phyloP scores from a whole-genome alignment of 768 basidiomycete species.

The Kwoniella sp. region DNA sequence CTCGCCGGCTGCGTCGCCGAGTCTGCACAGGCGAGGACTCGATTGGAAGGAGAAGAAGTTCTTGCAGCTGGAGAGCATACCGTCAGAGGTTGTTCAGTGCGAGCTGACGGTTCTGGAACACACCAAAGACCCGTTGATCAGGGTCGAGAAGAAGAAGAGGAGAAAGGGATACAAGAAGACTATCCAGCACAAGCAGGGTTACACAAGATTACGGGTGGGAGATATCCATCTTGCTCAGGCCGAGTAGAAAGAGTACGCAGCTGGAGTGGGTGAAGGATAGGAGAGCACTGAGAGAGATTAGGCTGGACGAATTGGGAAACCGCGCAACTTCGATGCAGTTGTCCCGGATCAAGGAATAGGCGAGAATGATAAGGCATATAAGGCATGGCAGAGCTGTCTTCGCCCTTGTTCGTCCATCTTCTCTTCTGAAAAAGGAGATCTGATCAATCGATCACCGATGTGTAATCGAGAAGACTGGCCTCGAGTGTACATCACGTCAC shows the following conservation, averaged over 20 bases:
- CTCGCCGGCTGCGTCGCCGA: constrained; percentile 32
- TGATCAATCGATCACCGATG: too few species aligned
- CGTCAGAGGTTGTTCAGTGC: constrained; percentile 69
- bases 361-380: too few species aligned
- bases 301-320: too few species aligned
- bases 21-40: constrained; percentile 20
- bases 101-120: constrained; percentile 95
- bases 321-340: too few species aligned
- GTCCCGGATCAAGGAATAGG: too few species aligned
- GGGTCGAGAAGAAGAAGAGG: constrained; percentile 89
- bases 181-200: constrained; percentile 89
- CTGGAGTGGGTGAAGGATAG: too few species aligned
- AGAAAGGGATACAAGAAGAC: constrained; percentile 97
- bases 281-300: too few species aligned
- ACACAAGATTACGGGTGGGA: constrained; percentile 91
- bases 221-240: constrained; percentile 64
- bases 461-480: too few species aligned
- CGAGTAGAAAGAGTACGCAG: constrained; percentile 11
- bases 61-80: constrained; percentile 65
- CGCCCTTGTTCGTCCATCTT: too few species aligned
- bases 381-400: too few species aligned
- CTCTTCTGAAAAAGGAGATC: too few species aligned
- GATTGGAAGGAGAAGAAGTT: constrained; percentile 23
- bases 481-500: too few species aligned
- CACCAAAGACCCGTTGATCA: constrained; percentile 90